Percentiles rank a stretch among this genome's conserved stretches.
Conservation (phyloP, 2,329 filamentous ascomycete species). For the Aspergillus sclerotialis region DNA sequence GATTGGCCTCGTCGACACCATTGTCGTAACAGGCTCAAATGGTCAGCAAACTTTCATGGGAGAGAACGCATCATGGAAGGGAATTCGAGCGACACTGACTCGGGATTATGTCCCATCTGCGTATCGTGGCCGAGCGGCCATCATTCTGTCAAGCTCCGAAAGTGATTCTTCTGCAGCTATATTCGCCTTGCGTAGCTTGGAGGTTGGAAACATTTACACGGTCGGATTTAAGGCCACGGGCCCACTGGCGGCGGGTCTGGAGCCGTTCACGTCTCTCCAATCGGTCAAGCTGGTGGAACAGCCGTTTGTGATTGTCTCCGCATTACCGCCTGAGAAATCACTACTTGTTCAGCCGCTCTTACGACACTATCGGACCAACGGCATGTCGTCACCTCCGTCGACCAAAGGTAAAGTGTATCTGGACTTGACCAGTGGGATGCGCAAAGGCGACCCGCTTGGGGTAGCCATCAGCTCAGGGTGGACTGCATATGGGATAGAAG, state of each 20-base stretch:
- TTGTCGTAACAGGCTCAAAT: conserved; percentile 54
- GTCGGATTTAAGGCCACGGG: conserved; percentile 64
- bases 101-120: conserved; percentile 76
- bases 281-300: conserved; percentile 72
- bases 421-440: conserved; percentile 63
- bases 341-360: conserved; percentile 70
- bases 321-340: conserved; percentile 70
- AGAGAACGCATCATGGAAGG: conserved; percentile 80
- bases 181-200: conserved; percentile 69
- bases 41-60: conserved; percentile 56
- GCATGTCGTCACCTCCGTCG: conserved; percentile 27
- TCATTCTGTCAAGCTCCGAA: conserved; percentile 65
- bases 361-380: conserved; percentile 56
- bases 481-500: conserved; percentile 69
- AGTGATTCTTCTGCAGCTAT: conserved; percentile 72
- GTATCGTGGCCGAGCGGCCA: conserved; percentile 66
- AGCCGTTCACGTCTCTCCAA: conserved; percentile 62
- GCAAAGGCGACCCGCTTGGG: conserved; percentile 61
- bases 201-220: conserved; percentile 72
- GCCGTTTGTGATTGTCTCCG: conserved; percentile 76
- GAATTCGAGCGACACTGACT: conserved; percentile 72
- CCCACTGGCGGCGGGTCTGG: conserved; percentile 58
- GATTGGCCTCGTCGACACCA: conserved; percentile 77
- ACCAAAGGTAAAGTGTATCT: conserved; percentile 64
- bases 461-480: conserved; percentile 71